phyloP scores from a whole-genome alignment of 441 rosid genomes.

The Daphne laureola region DNA sequence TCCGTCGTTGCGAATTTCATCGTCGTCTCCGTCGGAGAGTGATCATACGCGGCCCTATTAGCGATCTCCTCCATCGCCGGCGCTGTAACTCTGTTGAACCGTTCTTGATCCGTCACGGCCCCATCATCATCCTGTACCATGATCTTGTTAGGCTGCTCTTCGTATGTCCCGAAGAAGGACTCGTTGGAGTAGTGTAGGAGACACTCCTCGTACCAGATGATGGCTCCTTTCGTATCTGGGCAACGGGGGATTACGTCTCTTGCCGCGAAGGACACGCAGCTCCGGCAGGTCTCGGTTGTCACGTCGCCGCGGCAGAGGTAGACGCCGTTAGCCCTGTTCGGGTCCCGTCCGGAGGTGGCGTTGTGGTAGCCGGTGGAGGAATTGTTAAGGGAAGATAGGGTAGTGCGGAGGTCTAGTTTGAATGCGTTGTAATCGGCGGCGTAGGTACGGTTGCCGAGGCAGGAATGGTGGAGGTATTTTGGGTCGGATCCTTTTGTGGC shows the following conservation, averaged over 20 bases:
- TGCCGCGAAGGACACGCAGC: conserved; percentile 25
- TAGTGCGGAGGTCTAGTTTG: not conserved
- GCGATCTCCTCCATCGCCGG: not conserved
- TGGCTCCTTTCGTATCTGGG: conserved; percentile 18
- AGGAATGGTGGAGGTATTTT: not conserved
- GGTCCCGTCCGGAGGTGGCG: conserved; percentile 10
- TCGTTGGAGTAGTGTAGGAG: conserved; percentile 30
- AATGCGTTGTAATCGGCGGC: not conserved
- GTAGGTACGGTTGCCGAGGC: not conserved
- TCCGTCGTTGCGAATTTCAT: conserved; percentile 4
- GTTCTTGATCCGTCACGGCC: not conserved
- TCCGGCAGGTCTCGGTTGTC: conserved; percentile 14
- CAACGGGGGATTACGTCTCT: conserved; percentile 20
- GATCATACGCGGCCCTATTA: not conserved
- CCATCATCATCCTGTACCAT: accelerated
- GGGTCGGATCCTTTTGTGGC: not conserved
- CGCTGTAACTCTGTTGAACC: not conserved
- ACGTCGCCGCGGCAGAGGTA: conserved; percentile 45
- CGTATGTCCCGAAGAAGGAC: conserved; percentile 4
- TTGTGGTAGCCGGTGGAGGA: conserved; percentile 13
- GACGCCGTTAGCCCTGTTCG: conserved; percentile 25
- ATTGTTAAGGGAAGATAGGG: not conserved
- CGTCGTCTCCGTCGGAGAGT: conserved; percentile 1
- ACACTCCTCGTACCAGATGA: conserved; percentile 36
- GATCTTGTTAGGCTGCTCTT: accelerated